phyloP scores from a whole-genome alignment of 148 eudicot genomes.

The Amaranthus palmeri region DNA sequence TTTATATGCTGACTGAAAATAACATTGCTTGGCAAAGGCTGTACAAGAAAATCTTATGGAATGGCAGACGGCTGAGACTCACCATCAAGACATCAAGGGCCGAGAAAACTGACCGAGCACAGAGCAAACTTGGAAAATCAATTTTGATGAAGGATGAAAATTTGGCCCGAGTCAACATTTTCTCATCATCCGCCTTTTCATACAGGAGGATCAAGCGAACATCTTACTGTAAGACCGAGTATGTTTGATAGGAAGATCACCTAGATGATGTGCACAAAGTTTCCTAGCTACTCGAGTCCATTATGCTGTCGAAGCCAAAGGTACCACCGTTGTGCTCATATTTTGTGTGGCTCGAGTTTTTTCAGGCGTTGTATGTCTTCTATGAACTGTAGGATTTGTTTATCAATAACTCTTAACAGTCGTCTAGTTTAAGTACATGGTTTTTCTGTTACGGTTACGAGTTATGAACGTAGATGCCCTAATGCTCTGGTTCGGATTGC shows the following conservation, averaged over 20 bases:
- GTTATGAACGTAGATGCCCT: background rate
- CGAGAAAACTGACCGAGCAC: slow-evolving; percentile 12
- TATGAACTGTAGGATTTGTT: slow-evolving; percentile 10
- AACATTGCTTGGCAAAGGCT: slow-evolving; percentile 35
- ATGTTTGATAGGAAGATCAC: slow-evolving; percentile 1
- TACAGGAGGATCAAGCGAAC: background rate
- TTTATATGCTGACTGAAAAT: slow-evolving; percentile 12
- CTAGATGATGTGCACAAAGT: background rate
- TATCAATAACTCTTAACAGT: background rate
- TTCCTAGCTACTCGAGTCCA: slow-evolving; percentile 7
- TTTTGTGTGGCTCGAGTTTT: slow-evolving; percentile 3
- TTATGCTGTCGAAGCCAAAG: slow-evolving; percentile 7
- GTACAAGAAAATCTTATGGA: slow-evolving; percentile 66
- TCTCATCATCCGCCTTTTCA: background rate
- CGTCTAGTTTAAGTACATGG: background rate
- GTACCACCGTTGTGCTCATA: slow-evolving; percentile 4
- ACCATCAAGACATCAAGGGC: slow-evolving; percentile 27
- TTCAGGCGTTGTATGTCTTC: background rate
- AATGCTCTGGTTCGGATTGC: too few species aligned
- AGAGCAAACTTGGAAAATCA: background rate
- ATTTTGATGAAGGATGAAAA: slow-evolving; percentile 7
- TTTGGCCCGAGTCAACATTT: background rate
- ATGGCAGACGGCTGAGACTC: slow-evolving; percentile 32
- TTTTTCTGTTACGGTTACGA: background rate
- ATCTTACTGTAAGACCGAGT: background rate